Evolutionary conservation across 768 basidiomycete genomes (phyloP).

Genomic region (Termitomyces titanicus): DNA sequence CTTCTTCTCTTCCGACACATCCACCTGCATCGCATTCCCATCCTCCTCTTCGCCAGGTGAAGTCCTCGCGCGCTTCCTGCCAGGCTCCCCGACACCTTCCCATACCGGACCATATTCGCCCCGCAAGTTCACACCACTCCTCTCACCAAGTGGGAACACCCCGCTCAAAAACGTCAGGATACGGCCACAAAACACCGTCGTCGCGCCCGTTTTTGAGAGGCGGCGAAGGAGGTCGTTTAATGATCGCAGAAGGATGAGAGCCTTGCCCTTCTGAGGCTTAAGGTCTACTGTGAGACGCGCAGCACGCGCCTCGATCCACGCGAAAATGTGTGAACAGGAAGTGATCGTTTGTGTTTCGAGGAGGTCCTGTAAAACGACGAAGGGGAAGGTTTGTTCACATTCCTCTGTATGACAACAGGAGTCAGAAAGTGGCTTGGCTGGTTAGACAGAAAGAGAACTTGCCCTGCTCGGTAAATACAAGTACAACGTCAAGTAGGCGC

Average conservation of each 20-base stretch:
- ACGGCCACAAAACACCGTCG: constrained; percentile 84
- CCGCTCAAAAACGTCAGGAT: constrained; percentile 84
- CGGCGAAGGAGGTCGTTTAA: constrained; percentile 85
- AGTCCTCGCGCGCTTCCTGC: constrained; percentile 28
- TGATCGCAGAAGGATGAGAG: constrained; percentile 77
- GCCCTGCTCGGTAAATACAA: constrained; percentile 80
- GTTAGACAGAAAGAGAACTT: constrained; percentile 18
- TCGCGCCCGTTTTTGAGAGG: constrained; percentile 81
- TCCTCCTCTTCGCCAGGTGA: constrained; percentile 21
- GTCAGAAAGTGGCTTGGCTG: background rate
- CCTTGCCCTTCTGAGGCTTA: constrained; percentile 86
- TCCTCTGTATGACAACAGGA: constrained; percentile 50
- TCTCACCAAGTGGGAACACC: constrained; percentile 83
- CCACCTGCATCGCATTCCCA: constrained; percentile 62
- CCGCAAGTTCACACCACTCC: constrained; percentile 88
- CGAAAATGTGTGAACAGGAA: constrained; percentile 84
- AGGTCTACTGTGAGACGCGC: constrained; percentile 70
- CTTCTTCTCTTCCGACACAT: constrained; percentile 37
- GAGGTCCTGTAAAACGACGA: constrained; percentile 73
- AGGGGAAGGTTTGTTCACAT: constrained; percentile 73
- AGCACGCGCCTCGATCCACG: constrained; percentile 79
- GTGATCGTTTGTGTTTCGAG: constrained; percentile 82
- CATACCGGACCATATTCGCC: constrained; percentile 82
- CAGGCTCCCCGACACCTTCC: constrained; percentile 55
- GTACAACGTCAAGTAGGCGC: constrained; percentile 65